phyloP scores from a whole-genome alignment of 768 basidiomycete species.

The Pulveroboletus sp. region DNA sequence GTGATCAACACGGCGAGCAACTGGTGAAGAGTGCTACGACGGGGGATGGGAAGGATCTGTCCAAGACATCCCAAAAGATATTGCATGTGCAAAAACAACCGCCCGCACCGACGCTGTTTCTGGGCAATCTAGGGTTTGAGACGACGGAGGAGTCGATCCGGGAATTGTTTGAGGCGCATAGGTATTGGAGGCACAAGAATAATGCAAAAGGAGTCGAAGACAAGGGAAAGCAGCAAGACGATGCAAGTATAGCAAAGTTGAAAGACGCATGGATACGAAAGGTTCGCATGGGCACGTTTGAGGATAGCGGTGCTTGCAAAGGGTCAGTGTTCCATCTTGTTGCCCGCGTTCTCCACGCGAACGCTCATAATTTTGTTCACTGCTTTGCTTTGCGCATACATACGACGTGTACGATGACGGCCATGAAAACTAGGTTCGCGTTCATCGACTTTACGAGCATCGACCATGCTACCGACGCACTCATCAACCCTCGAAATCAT shows the following conservation, averaged over 20 bases:
- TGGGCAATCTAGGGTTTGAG: conserved; percentile 92
- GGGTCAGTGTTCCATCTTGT: conserved; percentile 55
- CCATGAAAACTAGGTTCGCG: conserved; percentile 59
- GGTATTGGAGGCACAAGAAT: conserved; percentile 27
- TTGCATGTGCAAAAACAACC: conserved; percentile 76
- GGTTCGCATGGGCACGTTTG: conserved; percentile 91
- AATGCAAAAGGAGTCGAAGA: conserved; percentile 33
- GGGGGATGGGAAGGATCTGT: conserved; percentile 29
- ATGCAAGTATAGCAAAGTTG: background rate
- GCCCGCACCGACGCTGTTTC: conserved; percentile 80
- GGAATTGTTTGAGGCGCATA: conserved; percentile 68
- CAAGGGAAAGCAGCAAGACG: conserved; percentile 24
- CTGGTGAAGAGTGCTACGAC: conserved; percentile 28
- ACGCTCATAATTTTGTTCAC: background rate
- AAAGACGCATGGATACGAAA: conserved; percentile 64
- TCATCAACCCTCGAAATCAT: conserved; percentile 84
- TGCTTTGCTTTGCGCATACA: background rate
- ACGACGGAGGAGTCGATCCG: conserved; percentile 75
- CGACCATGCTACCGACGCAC: conserved; percentile 75
- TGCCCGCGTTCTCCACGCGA: background rate
- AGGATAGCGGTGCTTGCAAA: conserved; percentile 93
- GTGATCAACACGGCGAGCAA: conserved; percentile 28
- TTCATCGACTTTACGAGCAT: conserved; percentile 86
- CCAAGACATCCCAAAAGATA: conserved; percentile 77
- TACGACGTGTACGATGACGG: background rate